phyloP scores from a whole-genome alignment of 495 filamentous ascomycete genomes.

The Penicillium silybi region DNA sequence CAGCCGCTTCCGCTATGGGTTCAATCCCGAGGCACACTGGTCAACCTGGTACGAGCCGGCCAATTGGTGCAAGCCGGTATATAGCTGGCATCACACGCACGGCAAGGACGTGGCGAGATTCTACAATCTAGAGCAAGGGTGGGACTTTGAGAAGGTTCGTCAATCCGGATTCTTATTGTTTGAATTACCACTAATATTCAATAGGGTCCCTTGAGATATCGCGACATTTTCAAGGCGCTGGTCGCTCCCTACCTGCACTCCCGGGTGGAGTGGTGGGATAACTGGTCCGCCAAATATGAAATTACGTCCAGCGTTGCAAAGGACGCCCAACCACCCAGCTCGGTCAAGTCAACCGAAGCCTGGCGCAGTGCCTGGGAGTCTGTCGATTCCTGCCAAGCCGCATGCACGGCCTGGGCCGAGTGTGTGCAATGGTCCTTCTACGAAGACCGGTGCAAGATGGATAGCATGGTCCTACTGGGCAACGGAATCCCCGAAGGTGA shows the following conservation, averaged over 20 bases:
- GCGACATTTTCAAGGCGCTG: constrained; percentile 22
- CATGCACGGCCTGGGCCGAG: constrained; percentile 21
- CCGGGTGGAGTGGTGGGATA: constrained; percentile 25
- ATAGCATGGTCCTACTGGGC: constrained; percentile 17
- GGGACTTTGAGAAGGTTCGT: constrained; percentile 20
- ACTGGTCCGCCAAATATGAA: constrained; percentile 23
- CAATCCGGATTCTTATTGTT: background rate
- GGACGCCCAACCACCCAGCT: constrained; percentile 10
- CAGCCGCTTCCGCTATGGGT: constrained; percentile 46
- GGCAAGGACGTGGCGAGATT: constrained; percentile 24
- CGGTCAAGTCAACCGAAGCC: constrained; percentile 12
- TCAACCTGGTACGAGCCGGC: constrained; percentile 30
- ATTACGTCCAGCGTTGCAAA: constrained; percentile 22
- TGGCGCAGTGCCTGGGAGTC: constrained; percentile 24
- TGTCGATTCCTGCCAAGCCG: constrained; percentile 23
- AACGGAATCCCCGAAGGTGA: constrained; percentile 23
- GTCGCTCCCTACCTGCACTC: constrained; percentile 15
- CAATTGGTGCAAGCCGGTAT: constrained; percentile 46
- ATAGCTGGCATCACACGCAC: constrained; percentile 48
- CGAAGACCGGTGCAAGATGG: constrained; percentile 24
- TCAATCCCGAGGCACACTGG: constrained; percentile 37
- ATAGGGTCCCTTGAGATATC: constrained; percentile 17
- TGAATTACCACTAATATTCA: background rate
- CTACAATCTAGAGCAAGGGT: constrained; percentile 19
- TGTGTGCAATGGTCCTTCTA: constrained; percentile 30